Conservation (phyloP, 345 rosid genomes). For the Citrus maxima region DNA sequence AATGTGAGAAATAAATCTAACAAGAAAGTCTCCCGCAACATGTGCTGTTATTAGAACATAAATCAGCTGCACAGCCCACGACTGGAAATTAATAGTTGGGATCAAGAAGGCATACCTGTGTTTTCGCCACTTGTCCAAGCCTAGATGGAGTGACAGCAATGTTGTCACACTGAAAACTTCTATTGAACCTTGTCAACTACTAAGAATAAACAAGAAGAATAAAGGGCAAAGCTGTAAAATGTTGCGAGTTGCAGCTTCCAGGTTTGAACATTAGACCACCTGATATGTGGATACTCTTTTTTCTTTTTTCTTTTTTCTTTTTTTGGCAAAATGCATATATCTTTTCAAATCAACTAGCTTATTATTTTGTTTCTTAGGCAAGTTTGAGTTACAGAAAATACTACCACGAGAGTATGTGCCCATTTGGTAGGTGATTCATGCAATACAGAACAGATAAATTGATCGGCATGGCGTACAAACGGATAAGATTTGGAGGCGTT, state of each 20-base stretch:
- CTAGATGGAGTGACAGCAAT: slow-evolving; percentile 22
- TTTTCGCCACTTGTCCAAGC: slow-evolving; percentile 34
- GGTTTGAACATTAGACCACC: slow-evolving; percentile 43
- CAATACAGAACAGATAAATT: slow-evolving; percentile 37
- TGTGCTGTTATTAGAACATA: too few species aligned
- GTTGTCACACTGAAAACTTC: slow-evolving; percentile 28
- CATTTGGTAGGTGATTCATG: slow-evolving; percentile 45
- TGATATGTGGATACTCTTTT: too few species aligned
- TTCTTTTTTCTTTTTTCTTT: too few species aligned
- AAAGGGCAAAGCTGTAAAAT: slow-evolving; percentile 38
- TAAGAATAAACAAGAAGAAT: slow-evolving; percentile 48
- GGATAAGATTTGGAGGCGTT: slow-evolving; percentile 4
- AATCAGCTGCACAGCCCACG: too few species aligned
- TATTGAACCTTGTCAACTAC: slow-evolving; percentile 16
- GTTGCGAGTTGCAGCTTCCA: slow-evolving; percentile 51
- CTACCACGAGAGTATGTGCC: slow-evolving; percentile 40
- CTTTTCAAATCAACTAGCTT: neutral
- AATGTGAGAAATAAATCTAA: too few species aligned
- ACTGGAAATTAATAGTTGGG: too few species aligned
- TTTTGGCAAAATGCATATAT: too few species aligned
- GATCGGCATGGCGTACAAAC: slow-evolving; percentile 26
- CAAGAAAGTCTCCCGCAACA: too few species aligned
- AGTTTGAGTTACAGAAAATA: neutral
- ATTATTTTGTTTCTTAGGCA: neutral
- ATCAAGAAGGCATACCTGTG: slow-evolving; percentile 29